phyloP scores from a whole-genome alignment of 768 basidiomycete species.

The Agrocybe chaxingu region DNA sequence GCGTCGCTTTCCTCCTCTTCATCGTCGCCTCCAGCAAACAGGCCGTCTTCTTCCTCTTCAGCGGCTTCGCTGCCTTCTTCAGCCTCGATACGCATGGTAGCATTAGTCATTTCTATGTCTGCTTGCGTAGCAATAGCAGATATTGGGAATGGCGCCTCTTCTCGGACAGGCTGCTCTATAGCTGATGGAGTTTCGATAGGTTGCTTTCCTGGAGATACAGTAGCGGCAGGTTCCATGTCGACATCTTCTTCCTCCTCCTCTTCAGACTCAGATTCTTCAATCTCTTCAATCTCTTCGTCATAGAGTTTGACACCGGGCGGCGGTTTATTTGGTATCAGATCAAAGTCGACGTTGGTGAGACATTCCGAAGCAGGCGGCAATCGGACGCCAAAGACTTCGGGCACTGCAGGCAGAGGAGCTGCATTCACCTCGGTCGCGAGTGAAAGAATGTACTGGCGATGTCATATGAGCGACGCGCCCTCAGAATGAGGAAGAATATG shows the following conservation, averaged over 20 bases:
- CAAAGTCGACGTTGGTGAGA: conserved; percentile 80
- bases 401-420: conserved; percentile 76
- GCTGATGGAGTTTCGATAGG: conserved; percentile 21
- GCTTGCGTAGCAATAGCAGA: conserved; percentile 61
- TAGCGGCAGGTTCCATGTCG: conserved; percentile 66
- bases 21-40: conserved; percentile 75
- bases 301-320: conserved; percentile 74
- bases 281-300: conserved; percentile 80
- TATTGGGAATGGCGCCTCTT: conserved; percentile 56
- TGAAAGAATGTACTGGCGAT: conserved; percentile 65
- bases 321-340: conserved; percentile 81
- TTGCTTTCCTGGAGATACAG: conserved; percentile 9
- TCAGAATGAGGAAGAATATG: conserved; percentile 1
- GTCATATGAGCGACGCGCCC: conserved; percentile 1
- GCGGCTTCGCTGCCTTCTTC: conserved; percentile 71
- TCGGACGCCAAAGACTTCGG: conserved; percentile 84
- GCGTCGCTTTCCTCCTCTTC: conserved; percentile 78
- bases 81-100: conserved; percentile 28
- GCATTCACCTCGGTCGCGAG: conserved; percentile 83
- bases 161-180: conserved; percentile 32
- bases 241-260: conserved; percentile 60
- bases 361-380: conserved; percentile 70
- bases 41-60: conserved; percentile 75
- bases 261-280: conserved; percentile 70
- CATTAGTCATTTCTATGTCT: conserved; percentile 65